phyloP scores from a whole-genome alignment of 768 basidiomycete genomes.

The Auriscalpium microsporum region DNA sequence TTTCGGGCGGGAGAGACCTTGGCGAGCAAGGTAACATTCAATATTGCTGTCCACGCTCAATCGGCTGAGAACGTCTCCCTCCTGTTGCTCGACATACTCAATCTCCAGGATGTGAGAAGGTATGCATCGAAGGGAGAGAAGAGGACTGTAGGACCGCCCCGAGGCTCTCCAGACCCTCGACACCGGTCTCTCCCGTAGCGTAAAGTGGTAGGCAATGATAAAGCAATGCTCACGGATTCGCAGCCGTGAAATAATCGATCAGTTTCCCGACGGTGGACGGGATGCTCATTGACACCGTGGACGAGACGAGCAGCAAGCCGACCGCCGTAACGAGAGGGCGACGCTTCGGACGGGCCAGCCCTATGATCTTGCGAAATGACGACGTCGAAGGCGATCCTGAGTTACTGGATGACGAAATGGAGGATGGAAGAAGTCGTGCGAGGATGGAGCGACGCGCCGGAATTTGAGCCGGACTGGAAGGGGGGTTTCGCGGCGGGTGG shows the following conservation, averaged over 20 bases:
- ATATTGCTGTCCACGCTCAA: constrained; percentile 88
- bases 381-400: constrained; percentile 32
- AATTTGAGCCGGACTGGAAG: neutral
- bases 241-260: constrained; percentile 84
- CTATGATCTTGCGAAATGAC: constrained; percentile 65
- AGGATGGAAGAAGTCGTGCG: constrained; percentile 7
- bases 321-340: constrained; percentile 70
- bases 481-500: neutral
- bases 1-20: no score
- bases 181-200: no score
- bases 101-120: no score
- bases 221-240: constrained; percentile 53
- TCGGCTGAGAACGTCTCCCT: constrained; percentile 89
- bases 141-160: no score
- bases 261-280: constrained; percentile 90
- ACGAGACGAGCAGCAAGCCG: constrained; percentile 77
- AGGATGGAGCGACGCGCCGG: constrained; percentile 2
- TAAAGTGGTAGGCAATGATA: neutral
- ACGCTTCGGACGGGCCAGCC: constrained; percentile 76
- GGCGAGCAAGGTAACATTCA: no score
- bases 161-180: no score
- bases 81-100: constrained; percentile 85
- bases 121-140: neutral
- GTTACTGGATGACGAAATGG: constrained; percentile 1
- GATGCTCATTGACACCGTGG: constrained; percentile 84